Conservation (phyloP, 805 yeast genomes). For the Saturnispora halmiae region DNA sequence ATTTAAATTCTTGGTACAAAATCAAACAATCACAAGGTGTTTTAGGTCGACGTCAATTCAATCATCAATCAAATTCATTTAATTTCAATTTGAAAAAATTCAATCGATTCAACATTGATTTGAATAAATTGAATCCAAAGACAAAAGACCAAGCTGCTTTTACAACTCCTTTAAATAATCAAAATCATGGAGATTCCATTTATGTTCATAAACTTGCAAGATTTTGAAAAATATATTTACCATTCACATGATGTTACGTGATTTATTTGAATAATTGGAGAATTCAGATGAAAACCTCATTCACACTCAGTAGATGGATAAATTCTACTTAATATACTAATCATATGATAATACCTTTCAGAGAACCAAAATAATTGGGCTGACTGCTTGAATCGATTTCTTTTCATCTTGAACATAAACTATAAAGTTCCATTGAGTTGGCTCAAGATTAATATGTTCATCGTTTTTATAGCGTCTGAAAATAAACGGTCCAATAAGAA, state of each 20-base stretch:
- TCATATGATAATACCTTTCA: too few species aligned
- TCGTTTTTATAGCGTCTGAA: too few species aligned
- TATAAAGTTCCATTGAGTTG: too few species aligned
- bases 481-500: too few species aligned
- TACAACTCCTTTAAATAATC: neutral
- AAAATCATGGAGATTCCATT: conserved; percentile 1
- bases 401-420: too few species aligned
- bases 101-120: conserved; percentile 2
- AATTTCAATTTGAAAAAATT: conserved; percentile 4
- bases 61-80: neutral
- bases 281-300: too few species aligned
- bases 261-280: too few species aligned
- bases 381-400: too few species aligned
- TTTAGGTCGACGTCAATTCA: conserved; percentile 42
- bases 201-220: conserved; percentile 7
- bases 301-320: too few species aligned
- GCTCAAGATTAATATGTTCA: too few species aligned
- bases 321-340: too few species aligned
- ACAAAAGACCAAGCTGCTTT: neutral
- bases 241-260: neutral
- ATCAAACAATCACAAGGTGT: conserved; percentile 60
- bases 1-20: conserved; percentile 48
- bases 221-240: neutral
- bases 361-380: too few species aligned
- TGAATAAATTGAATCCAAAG: neutral